A percentile compares a stretch with the other conserved stretches of the same genome.
These are phyloP conservation scores for Nitzschia sp. DNA, from an alignment of 108 stramenopile species.

Conservation along the genomic window DNA sequence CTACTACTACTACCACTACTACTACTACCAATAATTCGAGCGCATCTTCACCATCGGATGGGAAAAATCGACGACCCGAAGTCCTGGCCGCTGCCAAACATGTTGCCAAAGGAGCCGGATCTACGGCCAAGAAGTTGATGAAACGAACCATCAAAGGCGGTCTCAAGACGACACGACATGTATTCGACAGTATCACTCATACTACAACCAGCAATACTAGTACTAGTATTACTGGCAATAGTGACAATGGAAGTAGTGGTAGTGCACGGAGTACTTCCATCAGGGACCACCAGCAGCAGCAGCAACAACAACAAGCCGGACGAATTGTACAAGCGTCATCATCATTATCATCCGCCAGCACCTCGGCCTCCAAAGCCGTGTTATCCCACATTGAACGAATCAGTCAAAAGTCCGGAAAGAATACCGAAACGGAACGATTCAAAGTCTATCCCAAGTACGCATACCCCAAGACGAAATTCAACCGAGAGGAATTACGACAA, in stretches of 20 bases:
- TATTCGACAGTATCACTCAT: not conserved
- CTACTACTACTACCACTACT: too few relatives aligned
- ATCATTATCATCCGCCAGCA: too few relatives aligned
- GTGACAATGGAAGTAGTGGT: not conserved
- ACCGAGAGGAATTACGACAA: slow-evolving; percentile 36
- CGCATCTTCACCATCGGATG: too few relatives aligned
- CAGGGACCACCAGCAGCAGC: not conserved
- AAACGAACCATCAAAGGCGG: not conserved
- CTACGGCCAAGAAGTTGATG: not conserved
- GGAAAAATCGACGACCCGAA: too few relatives aligned
- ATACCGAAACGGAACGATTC: slow-evolving; percentile 26
- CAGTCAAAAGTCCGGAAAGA: slow-evolving; percentile 9
- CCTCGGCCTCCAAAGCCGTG: not conserved
- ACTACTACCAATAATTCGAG: too few relatives aligned
- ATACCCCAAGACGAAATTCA: slow-evolving; percentile 50
- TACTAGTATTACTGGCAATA: not conserved
- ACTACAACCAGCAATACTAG: not conserved
- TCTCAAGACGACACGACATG: not conserved
- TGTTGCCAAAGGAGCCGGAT: not conserved
- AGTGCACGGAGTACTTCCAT: not conserved
- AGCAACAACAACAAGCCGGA: too few relatives aligned
- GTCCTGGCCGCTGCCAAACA: too few relatives aligned
- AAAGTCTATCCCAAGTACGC: slow-evolving; percentile 40
- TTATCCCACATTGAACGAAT: not conserved
- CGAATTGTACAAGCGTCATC: too few relatives aligned